Evolutionary conservation across 176 grass and related monocot species (phyloP).

Genomic region (Lolium perenne): DNA sequence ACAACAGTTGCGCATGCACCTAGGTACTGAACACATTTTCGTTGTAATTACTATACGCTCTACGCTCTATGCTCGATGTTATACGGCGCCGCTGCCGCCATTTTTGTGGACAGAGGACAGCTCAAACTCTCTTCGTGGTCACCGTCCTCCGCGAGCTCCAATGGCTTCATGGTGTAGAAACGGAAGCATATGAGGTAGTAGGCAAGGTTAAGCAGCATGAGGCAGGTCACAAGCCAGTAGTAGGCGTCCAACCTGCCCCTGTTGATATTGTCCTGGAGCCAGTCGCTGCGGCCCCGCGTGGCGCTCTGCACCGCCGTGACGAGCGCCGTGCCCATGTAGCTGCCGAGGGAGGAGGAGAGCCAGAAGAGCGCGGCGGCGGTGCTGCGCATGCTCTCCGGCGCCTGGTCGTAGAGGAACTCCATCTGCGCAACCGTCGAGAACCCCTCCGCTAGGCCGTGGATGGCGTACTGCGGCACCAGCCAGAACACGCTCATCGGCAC

Average conservation of each 20-base stretch:
- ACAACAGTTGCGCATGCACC: neutral
- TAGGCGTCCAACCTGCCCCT: slow-evolving; percentile 69
- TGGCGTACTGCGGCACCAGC: slow-evolving; percentile 78
- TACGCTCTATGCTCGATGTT: neutral
- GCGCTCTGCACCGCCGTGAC: slow-evolving; percentile 67
- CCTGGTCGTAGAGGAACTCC: slow-evolving; percentile 90
- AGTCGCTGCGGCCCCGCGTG: slow-evolving; percentile 60
- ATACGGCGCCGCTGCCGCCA: slow-evolving; percentile 6
- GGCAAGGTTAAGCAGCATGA: slow-evolving; percentile 69
- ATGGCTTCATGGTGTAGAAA: slow-evolving; percentile 73
- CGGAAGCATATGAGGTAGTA: slow-evolving; percentile 65
- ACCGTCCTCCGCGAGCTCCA: slow-evolving; percentile 38
- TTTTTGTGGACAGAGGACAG: slow-evolving; percentile 37
- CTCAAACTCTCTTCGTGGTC: slow-evolving; percentile 32
- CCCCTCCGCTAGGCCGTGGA: slow-evolving; percentile 71
- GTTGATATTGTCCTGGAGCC: slow-evolving; percentile 96
- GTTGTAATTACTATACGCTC: neutral
- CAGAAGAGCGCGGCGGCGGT: slow-evolving; percentile 76
- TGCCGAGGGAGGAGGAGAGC: slow-evolving; percentile 63
- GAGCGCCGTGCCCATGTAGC: slow-evolving; percentile 73
- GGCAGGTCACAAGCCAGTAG: slow-evolving; percentile 75
- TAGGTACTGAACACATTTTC: neutral
- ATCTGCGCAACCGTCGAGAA: slow-evolving; percentile 67
- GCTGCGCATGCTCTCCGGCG: slow-evolving; percentile 94
- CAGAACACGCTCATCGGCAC: slow-evolving; percentile 78